Evolutionary conservation across 345 rosid species (phyloP).

Genomic region (Citrus inodora): DNA sequence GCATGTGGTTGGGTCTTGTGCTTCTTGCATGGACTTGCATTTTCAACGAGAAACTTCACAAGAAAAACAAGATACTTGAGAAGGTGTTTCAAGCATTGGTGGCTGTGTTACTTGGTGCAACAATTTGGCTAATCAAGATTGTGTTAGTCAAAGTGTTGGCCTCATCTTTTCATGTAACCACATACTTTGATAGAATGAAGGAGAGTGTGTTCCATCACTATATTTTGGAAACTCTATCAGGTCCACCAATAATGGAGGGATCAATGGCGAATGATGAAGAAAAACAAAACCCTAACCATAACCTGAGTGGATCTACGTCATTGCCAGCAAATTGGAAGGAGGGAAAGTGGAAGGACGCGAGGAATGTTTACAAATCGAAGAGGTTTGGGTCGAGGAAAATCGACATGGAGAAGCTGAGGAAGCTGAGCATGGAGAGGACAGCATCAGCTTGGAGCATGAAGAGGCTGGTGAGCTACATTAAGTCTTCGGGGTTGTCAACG

Average conservation of each 20-base stretch:
- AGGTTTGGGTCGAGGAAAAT: constrained; percentile 26
- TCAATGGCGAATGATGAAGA: constrained; percentile 13
- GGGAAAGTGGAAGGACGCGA: background rate
- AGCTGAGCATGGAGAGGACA: constrained; percentile 33
- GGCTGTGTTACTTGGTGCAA: constrained; percentile 42
- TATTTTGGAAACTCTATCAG: constrained; percentile 46
- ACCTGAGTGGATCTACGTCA: constrained; percentile 13
- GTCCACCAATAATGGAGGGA: constrained; percentile 23
- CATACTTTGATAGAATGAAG: constrained; percentile 59
- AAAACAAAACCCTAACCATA: background rate
- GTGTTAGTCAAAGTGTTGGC: constrained; percentile 48
- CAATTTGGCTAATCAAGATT: constrained; percentile 53
- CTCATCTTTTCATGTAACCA: constrained; percentile 49
- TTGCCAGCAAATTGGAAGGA: constrained; percentile 11
- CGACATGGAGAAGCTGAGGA: constrained; percentile 49
- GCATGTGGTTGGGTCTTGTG: constrained; percentile 23
- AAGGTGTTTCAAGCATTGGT: constrained; percentile 30
- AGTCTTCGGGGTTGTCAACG: constrained; percentile 44
- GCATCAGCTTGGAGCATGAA: constrained; percentile 49
- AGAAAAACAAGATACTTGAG: constrained; percentile 24
- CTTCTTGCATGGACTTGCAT: constrained; percentile 24
- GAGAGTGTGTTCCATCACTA: constrained; percentile 56
- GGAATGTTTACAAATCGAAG: constrained; percentile 9
- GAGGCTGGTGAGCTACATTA: constrained; percentile 39
- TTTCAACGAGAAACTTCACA: constrained; percentile 21